phyloP scores from a whole-genome alignment of 768 basidiomycete species.

The Podaxis carcinomalis region DNA sequence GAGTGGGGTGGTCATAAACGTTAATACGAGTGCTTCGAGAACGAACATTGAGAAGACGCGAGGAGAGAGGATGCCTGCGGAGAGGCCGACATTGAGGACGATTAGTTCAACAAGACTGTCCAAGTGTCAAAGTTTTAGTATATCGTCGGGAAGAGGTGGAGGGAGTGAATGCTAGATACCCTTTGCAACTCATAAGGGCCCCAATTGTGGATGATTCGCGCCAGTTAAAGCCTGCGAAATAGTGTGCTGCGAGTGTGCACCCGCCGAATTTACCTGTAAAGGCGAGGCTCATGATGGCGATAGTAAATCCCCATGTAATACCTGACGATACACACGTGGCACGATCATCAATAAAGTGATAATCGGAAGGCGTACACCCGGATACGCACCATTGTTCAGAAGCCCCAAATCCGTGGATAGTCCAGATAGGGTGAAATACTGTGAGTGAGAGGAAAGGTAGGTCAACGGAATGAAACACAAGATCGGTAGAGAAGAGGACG shows the following conservation, averaged over 20 bases:
- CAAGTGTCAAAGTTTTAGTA: background rate
- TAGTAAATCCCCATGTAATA: slow-evolving; percentile 84
- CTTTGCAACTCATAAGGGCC: slow-evolving; percentile 94
- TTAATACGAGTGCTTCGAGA: slow-evolving; percentile 74
- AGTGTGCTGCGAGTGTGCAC: slow-evolving; percentile 65
- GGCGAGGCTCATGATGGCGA: slow-evolving; percentile 73
- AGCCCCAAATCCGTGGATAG: slow-evolving; percentile 86
- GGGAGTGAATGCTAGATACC: slow-evolving; percentile 46
- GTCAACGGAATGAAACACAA: background rate
- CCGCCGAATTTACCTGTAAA: slow-evolving; percentile 90
- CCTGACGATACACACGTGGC: slow-evolving; percentile 28
- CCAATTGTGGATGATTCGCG: slow-evolving; percentile 85
- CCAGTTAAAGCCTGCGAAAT: slow-evolving; percentile 68
- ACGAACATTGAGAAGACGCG: slow-evolving; percentile 96
- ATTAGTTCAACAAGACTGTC: slow-evolving; percentile 84
- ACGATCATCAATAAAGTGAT: no score
- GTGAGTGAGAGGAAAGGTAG: background rate
- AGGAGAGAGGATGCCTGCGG: slow-evolving; percentile 70
- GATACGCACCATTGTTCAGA: slow-evolving; percentile 61
- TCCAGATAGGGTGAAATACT: slow-evolving; percentile 94
- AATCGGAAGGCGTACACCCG: background rate
- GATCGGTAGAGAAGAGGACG: slow-evolving; percentile 14
- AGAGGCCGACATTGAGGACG: slow-evolving; percentile 90
- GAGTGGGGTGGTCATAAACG: slow-evolving; percentile 82
- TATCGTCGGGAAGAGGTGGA: background rate